phyloP scores from a whole-genome alignment of 371 early-diverging fungal species.

The Mortierella sp. region DNA sequence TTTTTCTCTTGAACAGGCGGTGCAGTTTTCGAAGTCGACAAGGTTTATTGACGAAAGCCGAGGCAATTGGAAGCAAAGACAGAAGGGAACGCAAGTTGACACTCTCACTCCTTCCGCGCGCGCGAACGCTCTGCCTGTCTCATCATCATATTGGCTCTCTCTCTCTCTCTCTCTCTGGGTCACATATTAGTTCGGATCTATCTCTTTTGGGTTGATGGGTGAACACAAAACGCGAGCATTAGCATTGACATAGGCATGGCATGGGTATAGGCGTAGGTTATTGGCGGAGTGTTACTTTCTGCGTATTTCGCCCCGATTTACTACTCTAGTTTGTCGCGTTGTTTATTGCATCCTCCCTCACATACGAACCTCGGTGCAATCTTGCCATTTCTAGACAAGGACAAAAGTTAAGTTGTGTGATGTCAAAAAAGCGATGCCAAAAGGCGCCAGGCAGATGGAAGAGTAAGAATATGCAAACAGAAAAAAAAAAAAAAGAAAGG shows the following conservation, averaged over 20 bases:
- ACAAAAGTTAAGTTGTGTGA: not conserved
- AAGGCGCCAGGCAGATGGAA: not conserved
- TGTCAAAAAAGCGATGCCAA: not conserved
- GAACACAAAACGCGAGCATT: not conserved
- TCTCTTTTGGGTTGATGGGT: not conserved
- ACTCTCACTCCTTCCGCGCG: not conserved
- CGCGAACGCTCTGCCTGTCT: not conserved
- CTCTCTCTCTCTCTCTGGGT: not conserved
- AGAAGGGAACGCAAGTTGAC: not conserved
- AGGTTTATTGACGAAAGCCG: not conserved
- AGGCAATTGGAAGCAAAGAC: not conserved
- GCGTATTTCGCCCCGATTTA: not conserved
- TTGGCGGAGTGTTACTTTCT: too few relatives aligned
- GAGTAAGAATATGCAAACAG: not conserved
- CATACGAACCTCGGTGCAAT: constrained; percentile 3
- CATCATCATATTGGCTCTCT: too few relatives aligned
- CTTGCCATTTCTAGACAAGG: not conserved
- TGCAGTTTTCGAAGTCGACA: not conserved
- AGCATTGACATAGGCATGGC: too few relatives aligned
- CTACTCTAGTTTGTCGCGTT: not conserved
- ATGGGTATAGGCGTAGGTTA: too few relatives aligned
- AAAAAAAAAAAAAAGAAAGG: not conserved
- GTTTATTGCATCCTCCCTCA: not conserved
- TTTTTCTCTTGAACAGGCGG: not conserved
- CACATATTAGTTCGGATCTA: not conserved